Base-by-base conservation (phyloP, 1,284 basidiomycete species). In the Malassezia restricta region DNA sequence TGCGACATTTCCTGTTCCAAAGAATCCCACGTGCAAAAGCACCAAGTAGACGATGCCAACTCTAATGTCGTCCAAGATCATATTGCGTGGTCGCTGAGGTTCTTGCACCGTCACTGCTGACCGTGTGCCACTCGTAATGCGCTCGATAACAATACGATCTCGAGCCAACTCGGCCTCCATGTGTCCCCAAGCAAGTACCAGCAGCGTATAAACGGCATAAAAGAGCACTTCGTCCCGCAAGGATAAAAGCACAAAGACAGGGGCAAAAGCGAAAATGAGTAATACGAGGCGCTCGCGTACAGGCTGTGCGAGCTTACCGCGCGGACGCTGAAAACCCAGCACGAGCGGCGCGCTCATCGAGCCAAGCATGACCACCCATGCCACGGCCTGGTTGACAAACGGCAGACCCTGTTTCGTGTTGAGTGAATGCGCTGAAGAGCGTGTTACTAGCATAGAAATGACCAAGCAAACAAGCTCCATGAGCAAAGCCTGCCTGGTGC, bases 1-100 rank as follows among this genome's bases (percentile, higher is more conserved):
- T n/a, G 86, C 86, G 42, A 88, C 83, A 65, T 86, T 88, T 62
- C 38, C 61, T 30, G 82, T 87, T 9, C 87, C 87, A 66, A 89
- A 88, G 75, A 90, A 90, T 3, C 83, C 87, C 43, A 87, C 80
- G 64, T 91, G 87, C 3, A 89, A 82, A 64, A 89, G 86, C 72
- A 87, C 85, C 55, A 91, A 74, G 75, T 88, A 90, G 70, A 87
- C 85, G 20, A 89, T 58, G 0, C 84, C 85, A 47, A 86, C 81
- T 30, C 86, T 75, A 9, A 87, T 73, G 61, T 88, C 84, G 38
- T 83, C 82, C 29, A 74, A 68, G 43, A 76, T 76, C 58, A 84
- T 81, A 5, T 73, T 68, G 61, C 51, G 51, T 11, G 31, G 44
- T 20, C 35, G 15, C 33, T 12, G 33, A 12, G 33, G 11, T 39